Evolutionary conservation across 225 moss, liverwort and hornwort genomes (phyloP), one percentile per base, ranked within the genome.

Genomic region (Ulota crispa): DNA sequence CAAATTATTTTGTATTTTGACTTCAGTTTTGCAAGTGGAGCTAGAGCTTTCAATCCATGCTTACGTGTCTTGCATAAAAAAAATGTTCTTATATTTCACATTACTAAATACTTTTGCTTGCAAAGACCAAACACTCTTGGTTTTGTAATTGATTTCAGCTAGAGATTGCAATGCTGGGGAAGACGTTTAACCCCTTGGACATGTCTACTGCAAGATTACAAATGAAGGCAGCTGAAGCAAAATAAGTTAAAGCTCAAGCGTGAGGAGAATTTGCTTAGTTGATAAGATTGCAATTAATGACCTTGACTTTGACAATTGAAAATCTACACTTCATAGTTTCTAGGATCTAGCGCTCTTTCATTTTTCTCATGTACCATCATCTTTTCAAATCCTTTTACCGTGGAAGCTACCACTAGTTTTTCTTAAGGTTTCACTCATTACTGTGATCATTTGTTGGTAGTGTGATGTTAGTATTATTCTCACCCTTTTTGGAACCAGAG

Each of bases 401-500:
- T 32, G 24, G 76, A 4, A 47, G 32, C 5, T 34, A 5, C 5
- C 5, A 5, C 4, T 34, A 0, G 3, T 34, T 5, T 5, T 34
- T 3, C 0, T 5, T 5, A 34, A 3, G 5, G 5, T 3, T 34
- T 3, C 5, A 5, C 5, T 34, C 3, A 5, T 3, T 5, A 34
- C 34, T 3, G 5, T 3, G 34, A 3, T 3, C 3, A 34, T 5
- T 34, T 34, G 34, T 5, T 34, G 3, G 3, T 34, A 5, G 5
- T 34, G 5, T 3, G 5, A 34, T 3, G 34, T 34, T 34, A 95
- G 75, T 98, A 93, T 78, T 92, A 94, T 31, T 93, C 97, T 26
- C 97, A 98, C 75, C 95, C 97, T 71, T 98, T 94, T 75, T n/a
- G 97, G 97, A 88, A 93, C 34, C 97, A 95, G 73, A 93, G 85